A percentile compares a stretch with the other conserved stretches of the same genome.
phyloP scores from a whole-genome alignment of 2,329 filamentous ascomycete species.

The Nemania sp. region DNA sequence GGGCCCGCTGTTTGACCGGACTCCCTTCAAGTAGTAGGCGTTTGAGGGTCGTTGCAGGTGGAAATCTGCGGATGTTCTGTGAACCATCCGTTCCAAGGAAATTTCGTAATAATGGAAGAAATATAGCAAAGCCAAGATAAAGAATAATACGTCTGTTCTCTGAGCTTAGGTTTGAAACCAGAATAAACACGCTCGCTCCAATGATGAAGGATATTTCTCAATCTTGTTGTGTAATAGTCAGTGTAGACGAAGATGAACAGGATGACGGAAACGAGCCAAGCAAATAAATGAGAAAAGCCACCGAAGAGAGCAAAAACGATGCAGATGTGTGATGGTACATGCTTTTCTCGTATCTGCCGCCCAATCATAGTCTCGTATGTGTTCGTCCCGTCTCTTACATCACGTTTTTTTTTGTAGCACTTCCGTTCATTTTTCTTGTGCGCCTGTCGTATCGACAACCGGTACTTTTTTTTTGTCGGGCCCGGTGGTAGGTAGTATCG shows the following conservation, averaged over 20 bases:
- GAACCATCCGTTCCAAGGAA: neutral
- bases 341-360: conserved; percentile 24
- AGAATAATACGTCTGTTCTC: neutral
- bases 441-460: neutral
- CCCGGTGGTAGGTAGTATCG: conserved; percentile 5
- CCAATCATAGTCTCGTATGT: conserved; percentile 11
- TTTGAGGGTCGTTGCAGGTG: neutral
- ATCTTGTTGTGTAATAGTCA: neutral
- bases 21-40: neutral
- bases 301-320: neutral
- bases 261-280: neutral
- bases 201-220: neutral
- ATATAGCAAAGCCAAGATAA: neutral
- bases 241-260: neutral
- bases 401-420: conserved; percentile 9
- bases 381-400: neutral
- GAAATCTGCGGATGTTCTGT: neutral
- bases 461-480: conserved; percentile 1
- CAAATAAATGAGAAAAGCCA: neutral
- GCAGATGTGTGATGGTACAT: conserved; percentile 19
- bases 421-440: neutral
- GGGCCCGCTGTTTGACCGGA: neutral
- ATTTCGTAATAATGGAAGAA: neutral
- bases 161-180: neutral
- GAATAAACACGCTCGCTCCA: neutral